Conservation (phyloP, 352 stramenopile species). For the Pythium brachiatum region DNA sequence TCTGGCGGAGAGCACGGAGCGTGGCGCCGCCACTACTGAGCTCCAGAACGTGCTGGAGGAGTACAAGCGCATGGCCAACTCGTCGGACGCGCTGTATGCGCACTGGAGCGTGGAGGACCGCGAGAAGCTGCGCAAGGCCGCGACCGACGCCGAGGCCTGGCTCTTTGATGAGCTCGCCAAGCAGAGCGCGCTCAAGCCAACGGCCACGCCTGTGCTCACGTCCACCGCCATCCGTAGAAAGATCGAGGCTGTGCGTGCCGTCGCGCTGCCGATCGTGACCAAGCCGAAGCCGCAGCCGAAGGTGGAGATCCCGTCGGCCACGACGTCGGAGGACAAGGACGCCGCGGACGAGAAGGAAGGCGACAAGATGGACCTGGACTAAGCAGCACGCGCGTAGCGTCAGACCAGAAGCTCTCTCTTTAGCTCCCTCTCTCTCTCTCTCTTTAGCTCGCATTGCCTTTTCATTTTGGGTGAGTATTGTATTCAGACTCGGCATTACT, state of each 20-base stretch:
- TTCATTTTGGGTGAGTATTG: slow-evolving; percentile 27
- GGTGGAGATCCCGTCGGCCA: slow-evolving; percentile 55
- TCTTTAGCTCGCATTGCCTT: slow-evolving; percentile 1
- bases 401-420: not conserved
- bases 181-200: slow-evolving; percentile 85
- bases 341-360: slow-evolving; percentile 39
- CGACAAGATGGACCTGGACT: slow-evolving; percentile 89
- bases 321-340: slow-evolving; percentile 40
- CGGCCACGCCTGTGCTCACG: slow-evolving; percentile 91
- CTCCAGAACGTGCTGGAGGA: slow-evolving; percentile 93
- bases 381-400: slow-evolving; percentile 24
- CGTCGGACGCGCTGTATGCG: slow-evolving; percentile 90
- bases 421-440: not conserved
- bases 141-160: slow-evolving; percentile 91
- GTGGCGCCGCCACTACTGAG: slow-evolving; percentile 84
- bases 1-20: slow-evolving; percentile 88
- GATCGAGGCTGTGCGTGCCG: slow-evolving; percentile 86
- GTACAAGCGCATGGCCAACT: slow-evolving; percentile 95
- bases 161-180: slow-evolving; percentile 96
- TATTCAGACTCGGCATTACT: slow-evolving; percentile 14
- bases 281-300: slow-evolving; percentile 94
- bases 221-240: slow-evolving; percentile 88
- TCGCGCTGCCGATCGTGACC: slow-evolving; percentile 93
- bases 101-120: slow-evolving; percentile 97
- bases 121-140: slow-evolving; percentile 89